Conservation (phyloP, 768 basidiomycete species). For the Russula ochroleuca region DNA sequence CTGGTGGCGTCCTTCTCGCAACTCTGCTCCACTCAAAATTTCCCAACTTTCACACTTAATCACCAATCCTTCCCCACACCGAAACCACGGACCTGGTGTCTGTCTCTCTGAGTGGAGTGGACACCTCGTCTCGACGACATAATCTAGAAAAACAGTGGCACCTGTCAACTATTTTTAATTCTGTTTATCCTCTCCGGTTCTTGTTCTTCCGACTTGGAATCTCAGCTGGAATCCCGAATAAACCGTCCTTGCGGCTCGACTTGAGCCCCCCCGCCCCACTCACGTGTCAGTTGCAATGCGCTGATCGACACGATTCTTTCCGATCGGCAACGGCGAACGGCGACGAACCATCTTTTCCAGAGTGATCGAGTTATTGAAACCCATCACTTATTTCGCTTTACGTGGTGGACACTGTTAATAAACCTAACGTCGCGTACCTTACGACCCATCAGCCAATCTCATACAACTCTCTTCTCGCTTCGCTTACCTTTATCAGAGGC, state of each 20-base stretch:
- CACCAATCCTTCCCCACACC: background rate
- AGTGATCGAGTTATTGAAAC: background rate
- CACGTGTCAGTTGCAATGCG: background rate
- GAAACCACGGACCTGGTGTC: background rate
- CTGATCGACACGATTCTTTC: conserved; percentile 20
- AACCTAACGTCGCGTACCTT: conserved; percentile 7
- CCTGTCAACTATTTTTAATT: background rate
- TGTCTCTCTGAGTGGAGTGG: background rate
- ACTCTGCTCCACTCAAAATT: background rate
- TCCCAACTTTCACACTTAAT: background rate
- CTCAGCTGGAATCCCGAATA: background rate
- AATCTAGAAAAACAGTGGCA: background rate
- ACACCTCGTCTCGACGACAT: background rate
- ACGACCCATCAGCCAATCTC: background rate
- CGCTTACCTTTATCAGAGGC: background rate
- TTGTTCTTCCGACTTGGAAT: background rate
- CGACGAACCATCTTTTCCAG: background rate
- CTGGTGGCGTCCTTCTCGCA: background rate
- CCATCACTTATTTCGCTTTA: background rate
- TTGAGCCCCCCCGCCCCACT: background rate
- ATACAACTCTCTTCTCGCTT: conserved; percentile 3
- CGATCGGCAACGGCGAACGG: conserved; percentile 18
- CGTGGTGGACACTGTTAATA: background rate
- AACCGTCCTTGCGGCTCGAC: background rate
- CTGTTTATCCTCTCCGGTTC: background rate